Base-by-base conservation (phyloP, 1,284 basidiomycete genomes). In the Lignosus rhinocerotis region DNA sequence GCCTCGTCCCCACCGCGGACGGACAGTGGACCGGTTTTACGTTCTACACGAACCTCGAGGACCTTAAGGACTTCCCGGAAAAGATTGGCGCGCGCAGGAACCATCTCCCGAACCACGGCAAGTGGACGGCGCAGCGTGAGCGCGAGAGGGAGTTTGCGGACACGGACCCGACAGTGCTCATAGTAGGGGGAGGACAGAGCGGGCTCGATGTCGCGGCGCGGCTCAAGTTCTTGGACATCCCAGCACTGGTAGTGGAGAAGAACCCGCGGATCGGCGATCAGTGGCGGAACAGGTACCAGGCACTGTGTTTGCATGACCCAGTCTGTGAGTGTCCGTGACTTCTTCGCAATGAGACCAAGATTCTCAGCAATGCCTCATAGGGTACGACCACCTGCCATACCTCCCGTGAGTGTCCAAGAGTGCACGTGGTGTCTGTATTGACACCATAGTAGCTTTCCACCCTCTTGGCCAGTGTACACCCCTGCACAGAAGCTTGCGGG, bases 161-260 rank as follows among this genome's bases (percentile, higher is more conserved):
- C 41, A 49, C 61, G 19, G 74, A 78, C 43, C 79, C 79, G 0
- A 70, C 75, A 3, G 84, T 83, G 6, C 66, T 87, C 49, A 78
- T 88, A 58, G 73, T 89, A 46, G 88, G 88, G 2, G 87, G 76
- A 9, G 87, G 87, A 0, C 88, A 90, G 69, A 80, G 81, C 53
- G 88, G 88, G 8, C 70, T 91, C 33, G 81, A 78, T 4, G 67
- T 82, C 12, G 85, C 84, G 3, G 87, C 87, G 39, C 74, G 84
- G 46, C 73, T 88, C 57, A 84, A 84, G 67, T 70, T 76, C 41
- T 69, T 87, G 7, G 84, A 78, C 33, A 73, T 88, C 16, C 70
- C 76, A 6, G 73, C 78, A 11, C 71, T 89, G 19, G 72, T 88
- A 12, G 70, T 88, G 33, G 86, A 88, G 67, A 77, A 74, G 61